A percentile compares a stretch with the other conserved stretches of the same genome.
phyloP scores from a whole-genome alignment of 306 rosid species.

The Inga laurina region DNA sequence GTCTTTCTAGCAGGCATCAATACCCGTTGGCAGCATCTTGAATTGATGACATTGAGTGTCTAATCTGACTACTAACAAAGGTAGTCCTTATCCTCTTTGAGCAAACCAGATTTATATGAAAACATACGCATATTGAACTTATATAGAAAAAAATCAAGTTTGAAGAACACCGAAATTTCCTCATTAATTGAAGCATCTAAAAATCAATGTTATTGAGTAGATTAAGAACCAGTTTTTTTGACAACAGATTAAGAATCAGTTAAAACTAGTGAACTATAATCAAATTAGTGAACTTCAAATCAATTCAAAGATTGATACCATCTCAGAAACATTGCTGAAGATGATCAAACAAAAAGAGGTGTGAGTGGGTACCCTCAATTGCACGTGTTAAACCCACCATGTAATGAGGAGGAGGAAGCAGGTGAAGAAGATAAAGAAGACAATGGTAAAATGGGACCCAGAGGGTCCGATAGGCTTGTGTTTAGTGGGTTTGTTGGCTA shows the following conservation, averaged over 20 bases:
- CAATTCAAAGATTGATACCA: not conserved
- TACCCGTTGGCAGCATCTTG: too few species aligned
- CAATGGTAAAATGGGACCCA: constrained; percentile 23
- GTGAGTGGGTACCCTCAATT: not conserved
- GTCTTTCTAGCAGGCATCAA: too few species aligned
- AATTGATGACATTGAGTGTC: too few species aligned
- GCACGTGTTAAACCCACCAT: not conserved
- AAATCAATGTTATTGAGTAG: not conserved
- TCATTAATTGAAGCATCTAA: not conserved
- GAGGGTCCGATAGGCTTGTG: constrained; percentile 2
- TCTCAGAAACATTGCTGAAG: not conserved
- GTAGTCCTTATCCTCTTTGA: too few species aligned
- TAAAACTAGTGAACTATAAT: not conserved
- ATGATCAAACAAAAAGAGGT: constrained; percentile 2
- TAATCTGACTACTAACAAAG: too few species aligned
- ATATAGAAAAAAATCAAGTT: not conserved
- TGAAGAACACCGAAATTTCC: not conserved
- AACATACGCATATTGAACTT: too few species aligned
- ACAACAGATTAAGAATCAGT: not conserved
- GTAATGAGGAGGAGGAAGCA: not conserved
- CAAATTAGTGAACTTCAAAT: not conserved
- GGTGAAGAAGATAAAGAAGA: not conserved
- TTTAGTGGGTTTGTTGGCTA: constrained; percentile 15
- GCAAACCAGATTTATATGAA: too few species aligned
- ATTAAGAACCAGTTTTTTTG: too few species aligned